phyloP scores from a whole-genome alignment of 257 asterid genomes.

The Jacaranda mimosifolia region DNA sequence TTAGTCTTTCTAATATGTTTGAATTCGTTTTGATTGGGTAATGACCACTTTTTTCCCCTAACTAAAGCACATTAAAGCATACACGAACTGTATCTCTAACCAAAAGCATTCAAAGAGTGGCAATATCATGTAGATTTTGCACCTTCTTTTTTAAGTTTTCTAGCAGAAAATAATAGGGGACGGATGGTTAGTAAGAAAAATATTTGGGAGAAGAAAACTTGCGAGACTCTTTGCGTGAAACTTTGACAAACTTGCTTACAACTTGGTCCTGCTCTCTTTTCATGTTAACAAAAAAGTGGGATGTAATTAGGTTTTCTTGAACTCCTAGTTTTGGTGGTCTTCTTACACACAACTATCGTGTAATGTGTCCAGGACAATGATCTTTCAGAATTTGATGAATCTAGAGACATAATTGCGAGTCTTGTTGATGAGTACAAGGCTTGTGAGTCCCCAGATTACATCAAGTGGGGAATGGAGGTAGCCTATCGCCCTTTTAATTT shows the following conservation, averaged over 20 bases:
- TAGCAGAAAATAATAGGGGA: background rate
- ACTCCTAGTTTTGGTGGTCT: background rate
- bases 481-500: background rate
- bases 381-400: constrained; percentile 98
- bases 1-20: background rate
- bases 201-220: background rate
- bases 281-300: background rate
- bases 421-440: constrained; percentile 99
- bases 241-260: background rate
- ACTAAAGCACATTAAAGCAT: background rate
- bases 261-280: background rate
- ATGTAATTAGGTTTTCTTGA: too few relatives aligned
- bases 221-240: background rate
- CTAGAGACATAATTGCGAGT: constrained; percentile 94
- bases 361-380: constrained; percentile 81
- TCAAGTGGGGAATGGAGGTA: constrained; percentile 99
- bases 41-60: too few relatives aligned
- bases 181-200: background rate
- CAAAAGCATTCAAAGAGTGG: background rate
- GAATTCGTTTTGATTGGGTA: constrained; percentile 7
- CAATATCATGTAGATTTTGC: background rate
- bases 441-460: constrained; percentile 98
- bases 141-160: background rate
- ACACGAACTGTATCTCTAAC: background rate
- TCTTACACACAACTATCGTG: constrained; percentile 12